Evolutionary conservation across 1,284 basidiomycete genomes (phyloP).

Genomic region (Abortiporus biennis): DNA sequence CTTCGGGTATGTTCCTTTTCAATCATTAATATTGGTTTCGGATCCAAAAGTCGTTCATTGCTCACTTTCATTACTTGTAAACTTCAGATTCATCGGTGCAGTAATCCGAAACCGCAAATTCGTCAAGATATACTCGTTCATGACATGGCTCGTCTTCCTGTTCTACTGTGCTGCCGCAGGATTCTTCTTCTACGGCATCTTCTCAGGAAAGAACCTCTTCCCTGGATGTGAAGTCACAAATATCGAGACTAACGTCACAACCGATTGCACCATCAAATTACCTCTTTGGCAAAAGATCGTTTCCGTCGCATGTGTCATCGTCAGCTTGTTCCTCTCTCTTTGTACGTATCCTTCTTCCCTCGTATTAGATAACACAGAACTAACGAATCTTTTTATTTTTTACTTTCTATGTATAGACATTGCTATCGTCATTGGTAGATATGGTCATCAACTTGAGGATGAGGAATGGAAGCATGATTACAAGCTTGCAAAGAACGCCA

Average conservation of each 20-base stretch:
- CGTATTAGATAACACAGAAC: not conserved
- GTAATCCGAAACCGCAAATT: conserved; percentile 39
- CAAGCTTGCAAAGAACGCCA: conserved; percentile 18
- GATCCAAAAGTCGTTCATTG: not conserved
- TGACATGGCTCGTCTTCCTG: conserved; percentile 40
- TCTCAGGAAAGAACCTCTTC: conserved; percentile 20
- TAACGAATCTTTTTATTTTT: not conserved
- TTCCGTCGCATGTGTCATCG: conserved; percentile 18
- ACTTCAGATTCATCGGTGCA: conserved; percentile 41
- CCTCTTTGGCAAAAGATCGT: conserved; percentile 21
- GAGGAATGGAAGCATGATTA: conserved; percentile 23
- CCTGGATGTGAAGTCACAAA: conserved; percentile 14
- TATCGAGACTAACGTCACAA: conserved; percentile 19
- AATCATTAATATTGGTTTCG: not conserved
- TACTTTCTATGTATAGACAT: conserved; percentile 16
- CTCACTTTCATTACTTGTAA: conserved; percentile 1
- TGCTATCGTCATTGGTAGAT: conserved; percentile 23
- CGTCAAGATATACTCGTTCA: conserved; percentile 40
- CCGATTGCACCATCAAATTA: conserved; percentile 15
- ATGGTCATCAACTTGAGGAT: conserved; percentile 25
- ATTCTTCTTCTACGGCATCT: conserved; percentile 29
- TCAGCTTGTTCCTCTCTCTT: conserved; percentile 42
- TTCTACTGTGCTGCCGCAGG: conserved; percentile 39
- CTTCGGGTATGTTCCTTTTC: conserved; percentile 49
- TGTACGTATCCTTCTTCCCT: conserved; percentile 31